Evolutionary conservation across 768 basidiomycete species (phyloP).

Genomic region (Suillus decipiens): DNA sequence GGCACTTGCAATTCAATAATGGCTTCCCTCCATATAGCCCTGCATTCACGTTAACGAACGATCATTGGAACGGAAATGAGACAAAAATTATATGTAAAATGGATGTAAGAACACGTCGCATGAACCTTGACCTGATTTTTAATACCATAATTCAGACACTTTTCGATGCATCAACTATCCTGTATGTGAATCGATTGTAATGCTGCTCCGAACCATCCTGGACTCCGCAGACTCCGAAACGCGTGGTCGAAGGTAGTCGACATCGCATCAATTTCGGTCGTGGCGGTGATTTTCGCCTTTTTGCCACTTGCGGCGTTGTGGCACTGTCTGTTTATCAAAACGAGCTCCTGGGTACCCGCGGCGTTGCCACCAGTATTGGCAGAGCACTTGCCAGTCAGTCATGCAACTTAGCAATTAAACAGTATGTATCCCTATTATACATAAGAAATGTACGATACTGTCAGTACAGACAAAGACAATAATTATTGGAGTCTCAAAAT

Average conservation of each 20-base stretch:
- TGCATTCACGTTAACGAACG: neutral
- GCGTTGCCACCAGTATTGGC: neutral
- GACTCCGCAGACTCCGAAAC: neutral
- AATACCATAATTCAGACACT: neutral
- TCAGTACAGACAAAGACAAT: neutral
- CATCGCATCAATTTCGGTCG: neutral
- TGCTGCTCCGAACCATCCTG: neutral
- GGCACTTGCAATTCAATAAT: neutral
- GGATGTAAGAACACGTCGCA: neutral
- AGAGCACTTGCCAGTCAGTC: no score
- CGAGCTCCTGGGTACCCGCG: neutral
- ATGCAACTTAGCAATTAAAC: no score
- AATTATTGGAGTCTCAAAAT: neutral
- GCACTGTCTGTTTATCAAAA: neutral
- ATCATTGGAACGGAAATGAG: neutral
- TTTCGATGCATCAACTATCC: neutral
- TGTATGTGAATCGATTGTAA: neutral
- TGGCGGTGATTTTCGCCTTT: neutral
- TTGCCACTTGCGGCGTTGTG: neutral
- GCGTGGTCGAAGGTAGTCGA: neutral
- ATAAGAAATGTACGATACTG: neutral
- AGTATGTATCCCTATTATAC: no score
- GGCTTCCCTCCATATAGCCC: no score
- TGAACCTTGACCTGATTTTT: neutral
- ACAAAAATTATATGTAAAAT: neutral